Evolutionary conservation across 768 basidiomycete genomes (phyloP).

Genomic region (Suillus hirtellus): DNA sequence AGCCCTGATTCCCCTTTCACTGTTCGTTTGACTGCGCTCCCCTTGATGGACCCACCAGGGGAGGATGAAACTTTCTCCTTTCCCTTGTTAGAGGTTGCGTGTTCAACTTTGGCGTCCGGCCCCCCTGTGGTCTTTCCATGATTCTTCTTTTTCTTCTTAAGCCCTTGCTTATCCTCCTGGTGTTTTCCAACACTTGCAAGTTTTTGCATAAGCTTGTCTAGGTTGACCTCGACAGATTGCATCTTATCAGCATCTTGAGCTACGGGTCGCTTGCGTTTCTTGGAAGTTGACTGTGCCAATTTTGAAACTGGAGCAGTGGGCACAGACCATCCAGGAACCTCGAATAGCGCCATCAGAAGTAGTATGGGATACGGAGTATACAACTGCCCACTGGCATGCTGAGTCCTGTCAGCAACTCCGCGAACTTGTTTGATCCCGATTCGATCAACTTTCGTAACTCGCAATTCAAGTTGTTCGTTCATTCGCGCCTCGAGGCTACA

Average conservation of each 20-base stretch:
- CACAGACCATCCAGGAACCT: conserved; percentile 71
- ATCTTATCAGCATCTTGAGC: conserved; percentile 39
- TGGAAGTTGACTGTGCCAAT: conserved; percentile 38
- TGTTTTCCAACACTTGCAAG: conserved; percentile 31
- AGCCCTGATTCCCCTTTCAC: neutral
- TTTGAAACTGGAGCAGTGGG: conserved; percentile 41
- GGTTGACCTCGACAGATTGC: conserved; percentile 46
- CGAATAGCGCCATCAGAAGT: conserved; percentile 50
- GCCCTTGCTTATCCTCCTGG: conserved; percentile 15
- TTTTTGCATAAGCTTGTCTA: conserved; percentile 62
- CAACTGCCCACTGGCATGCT: too few relatives aligned
- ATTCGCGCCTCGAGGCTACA: neutral
- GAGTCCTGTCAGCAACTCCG: neutral
- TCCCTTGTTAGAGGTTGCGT: conserved; percentile 12
- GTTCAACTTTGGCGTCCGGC: neutral
- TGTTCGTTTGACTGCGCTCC: neutral
- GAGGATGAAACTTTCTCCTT: conserved; percentile 3
- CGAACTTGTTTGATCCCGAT: neutral
- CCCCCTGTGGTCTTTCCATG: conserved; percentile 1
- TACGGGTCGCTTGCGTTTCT: conserved; percentile 54
- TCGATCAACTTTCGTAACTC: neutral
- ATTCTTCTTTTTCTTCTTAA: conserved; percentile 24
- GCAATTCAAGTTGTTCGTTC: neutral
- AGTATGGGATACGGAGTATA: neutral
- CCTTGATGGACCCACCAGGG: neutral